phyloP scores from a whole-genome alignment of 1,139 yeast genomes.

The Nakaseomyces bracarensis region DNA sequence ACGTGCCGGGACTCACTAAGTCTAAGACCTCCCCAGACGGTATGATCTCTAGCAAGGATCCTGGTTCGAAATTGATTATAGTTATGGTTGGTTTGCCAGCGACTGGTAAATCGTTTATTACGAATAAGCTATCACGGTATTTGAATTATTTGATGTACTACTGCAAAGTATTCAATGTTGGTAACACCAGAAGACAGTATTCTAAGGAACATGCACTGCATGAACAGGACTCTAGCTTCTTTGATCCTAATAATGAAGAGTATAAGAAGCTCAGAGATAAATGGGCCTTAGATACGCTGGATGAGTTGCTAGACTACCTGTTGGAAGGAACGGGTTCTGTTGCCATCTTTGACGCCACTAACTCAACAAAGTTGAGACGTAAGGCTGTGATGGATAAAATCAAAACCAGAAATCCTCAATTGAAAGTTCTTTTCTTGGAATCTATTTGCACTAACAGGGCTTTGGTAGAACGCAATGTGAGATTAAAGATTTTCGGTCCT shows the following conservation, averaged over 20 bases:
- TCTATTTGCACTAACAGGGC: constrained; percentile 75
- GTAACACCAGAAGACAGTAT: constrained; percentile 78
- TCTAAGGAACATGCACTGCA: constrained; percentile 34
- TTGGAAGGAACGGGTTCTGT: constrained; percentile 79
- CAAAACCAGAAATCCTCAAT: constrained; percentile 53
- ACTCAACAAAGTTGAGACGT: constrained; percentile 73
- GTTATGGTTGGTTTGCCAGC: constrained; percentile 96
- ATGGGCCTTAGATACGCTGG: constrained; percentile 95
- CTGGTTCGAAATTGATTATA: constrained; percentile 75
- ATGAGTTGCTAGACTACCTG: constrained; percentile 72
- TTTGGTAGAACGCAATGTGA: constrained; percentile 72
- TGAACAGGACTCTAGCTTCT: constrained; percentile 71
- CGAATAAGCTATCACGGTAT: constrained; percentile 80
- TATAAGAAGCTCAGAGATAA: constrained; percentile 68
- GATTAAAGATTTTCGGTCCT: constrained; percentile 84
- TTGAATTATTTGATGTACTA: constrained; percentile 90
- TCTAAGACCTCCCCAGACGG: constrained; percentile 82
- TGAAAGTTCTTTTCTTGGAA: constrained; percentile 78
- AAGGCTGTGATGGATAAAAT: constrained; percentile 60
- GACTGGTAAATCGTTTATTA: constrained; percentile 84
- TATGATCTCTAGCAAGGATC: constrained; percentile 58
- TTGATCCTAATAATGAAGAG: constrained; percentile 67
- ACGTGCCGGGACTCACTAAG: constrained; percentile 87
- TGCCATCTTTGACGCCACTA: constrained; percentile 93
- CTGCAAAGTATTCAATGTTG: constrained; percentile 85